These are phyloP conservation scores for Cicer chorassanicum DNA, from an alignment of 306 rosid genomes.

Conservation along the genomic window DNA sequence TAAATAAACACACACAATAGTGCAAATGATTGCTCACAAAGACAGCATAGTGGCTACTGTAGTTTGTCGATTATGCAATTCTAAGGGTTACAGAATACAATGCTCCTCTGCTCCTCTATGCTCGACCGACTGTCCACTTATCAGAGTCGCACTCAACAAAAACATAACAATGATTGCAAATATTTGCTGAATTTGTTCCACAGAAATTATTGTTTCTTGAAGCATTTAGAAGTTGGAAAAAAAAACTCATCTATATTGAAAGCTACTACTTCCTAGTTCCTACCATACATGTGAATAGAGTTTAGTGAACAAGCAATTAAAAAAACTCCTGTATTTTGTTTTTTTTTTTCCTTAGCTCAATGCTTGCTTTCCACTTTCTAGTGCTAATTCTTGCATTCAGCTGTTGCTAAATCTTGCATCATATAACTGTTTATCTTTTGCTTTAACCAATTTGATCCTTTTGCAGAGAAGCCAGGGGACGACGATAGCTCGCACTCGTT, in stretches of 20 bases:
- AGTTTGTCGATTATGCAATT: too few relatives aligned
- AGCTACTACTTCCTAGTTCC: neutral
- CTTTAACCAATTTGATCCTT: slow-evolving; percentile 24
- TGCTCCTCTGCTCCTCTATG: too few relatives aligned
- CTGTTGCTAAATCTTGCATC: slow-evolving; percentile 30
- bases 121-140: too few relatives aligned
- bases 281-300: slow-evolving; percentile 23
- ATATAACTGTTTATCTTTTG: slow-evolving; percentile 21
- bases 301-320: slow-evolving; percentile 13
- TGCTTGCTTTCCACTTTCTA: neutral
- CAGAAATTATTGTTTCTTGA: slow-evolving; percentile 17
- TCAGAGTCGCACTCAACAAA: too few relatives aligned
- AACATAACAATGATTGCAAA: slow-evolving; percentile 7
- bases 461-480: slow-evolving; percentile 65
- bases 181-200: slow-evolving; percentile 34
- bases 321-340: slow-evolving; percentile 7
- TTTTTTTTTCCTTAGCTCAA: neutral
- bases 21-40: too few relatives aligned
- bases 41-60: too few relatives aligned
- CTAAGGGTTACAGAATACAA: too few relatives aligned
- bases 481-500: slow-evolving; percentile 83
- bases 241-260: neutral
- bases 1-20: too few relatives aligned
- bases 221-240: slow-evolving; percentile 1
- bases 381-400: slow-evolving; percentile 6